Base-by-base conservation (phyloP, 2,329 filamentous ascomycete species). In the Colletotrichum sp. region DNA sequence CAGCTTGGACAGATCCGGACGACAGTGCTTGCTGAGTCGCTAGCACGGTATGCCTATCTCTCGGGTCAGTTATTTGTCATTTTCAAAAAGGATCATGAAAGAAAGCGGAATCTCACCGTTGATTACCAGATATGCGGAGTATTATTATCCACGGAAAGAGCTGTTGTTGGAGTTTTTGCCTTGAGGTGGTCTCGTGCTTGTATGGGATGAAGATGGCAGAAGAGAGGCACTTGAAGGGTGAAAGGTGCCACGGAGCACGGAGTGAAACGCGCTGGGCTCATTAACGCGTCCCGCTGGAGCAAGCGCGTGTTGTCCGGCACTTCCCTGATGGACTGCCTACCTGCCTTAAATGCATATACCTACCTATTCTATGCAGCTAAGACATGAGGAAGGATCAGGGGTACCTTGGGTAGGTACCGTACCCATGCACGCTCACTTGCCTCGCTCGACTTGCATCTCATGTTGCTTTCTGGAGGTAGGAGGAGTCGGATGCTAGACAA, bases 241-340 rank as follows among this genome's bases (percentile, higher is more conserved):
- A 64, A 65, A 64, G 60, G 64, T 60, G 59, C 15, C 64, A 52
- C 44, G 44, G n/a, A 52, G n/a, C 28, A 64, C 57, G 70, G 70
- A 76, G 59, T 65, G 70, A 76, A 76, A 76, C 73, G 70, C 70
- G 73, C 69, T 72, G 70, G 72, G 70, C 73, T 73, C 67, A 72
- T 76, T 68, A 72, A 64, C 75, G 75, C 75, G 75, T 77, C 72
- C 60, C 49, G 34, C 65, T 28, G 24, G 55, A 70, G 66, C 67
- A 49, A 77, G 60, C 75, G 71, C 71, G 72, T 75, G 34, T 65
- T 36, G 59, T 36, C 36, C 21, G n/a, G 44, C 44, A 24, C 44
- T 52, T 52, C n/a, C 44, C 44, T 52, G n/a, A 52, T 52, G n/a
- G 44, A 52, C 44, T 52, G n/a, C 44, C 44, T 52, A 52, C n/a